Evolutionary conservation across 23 red algal species (phyloP).

Genomic region (Gracilaria gracilis): DNA sequence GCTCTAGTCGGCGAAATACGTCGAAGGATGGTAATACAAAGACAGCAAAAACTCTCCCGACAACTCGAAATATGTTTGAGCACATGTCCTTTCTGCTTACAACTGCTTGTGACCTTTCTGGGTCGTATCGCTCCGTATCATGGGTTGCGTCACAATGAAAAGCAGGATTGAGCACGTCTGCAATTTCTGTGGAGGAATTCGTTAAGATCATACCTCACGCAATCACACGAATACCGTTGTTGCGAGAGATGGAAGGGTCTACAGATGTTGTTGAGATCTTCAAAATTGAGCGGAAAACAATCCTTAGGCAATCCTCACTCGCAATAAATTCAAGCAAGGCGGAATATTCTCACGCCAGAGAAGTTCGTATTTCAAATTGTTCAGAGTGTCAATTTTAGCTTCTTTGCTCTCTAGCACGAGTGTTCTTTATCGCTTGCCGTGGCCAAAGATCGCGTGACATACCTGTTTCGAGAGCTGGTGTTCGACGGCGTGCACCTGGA

Average conservation of each 20-base stretch:
- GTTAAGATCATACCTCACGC: constrained; percentile 48
- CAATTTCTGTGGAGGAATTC: constrained; percentile 50
- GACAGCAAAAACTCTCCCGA: constrained; percentile 36
- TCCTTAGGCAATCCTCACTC: constrained; percentile 53
- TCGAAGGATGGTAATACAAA: constrained; percentile 47
- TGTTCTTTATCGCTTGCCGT: constrained; percentile 79
- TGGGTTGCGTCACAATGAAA: constrained; percentile 61
- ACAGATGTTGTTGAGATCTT: constrained; percentile 66
- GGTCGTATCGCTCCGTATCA: constrained; percentile 45
- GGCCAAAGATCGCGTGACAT: constrained; percentile 68
- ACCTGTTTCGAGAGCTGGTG: constrained; percentile 59
- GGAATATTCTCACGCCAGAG: constrained; percentile 64
- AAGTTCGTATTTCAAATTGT: constrained; percentile 88
- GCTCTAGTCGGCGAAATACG: background rate
- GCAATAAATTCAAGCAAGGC: constrained; percentile 29
- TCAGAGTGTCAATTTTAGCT: constrained; percentile 88
- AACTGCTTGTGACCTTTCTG: constrained; percentile 42
- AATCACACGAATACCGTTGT: constrained; percentile 26
- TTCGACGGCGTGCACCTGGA: constrained; percentile 55
- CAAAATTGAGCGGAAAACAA: constrained; percentile 64
- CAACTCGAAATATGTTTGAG: constrained; percentile 67
- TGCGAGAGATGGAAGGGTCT: constrained; percentile 28
- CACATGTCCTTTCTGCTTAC: constrained; percentile 71
- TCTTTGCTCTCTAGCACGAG: constrained; percentile 57
- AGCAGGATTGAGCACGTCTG: background rate